Conservation (phyloP, 129 eudicot species). For the Artemisia tridentata region DNA sequence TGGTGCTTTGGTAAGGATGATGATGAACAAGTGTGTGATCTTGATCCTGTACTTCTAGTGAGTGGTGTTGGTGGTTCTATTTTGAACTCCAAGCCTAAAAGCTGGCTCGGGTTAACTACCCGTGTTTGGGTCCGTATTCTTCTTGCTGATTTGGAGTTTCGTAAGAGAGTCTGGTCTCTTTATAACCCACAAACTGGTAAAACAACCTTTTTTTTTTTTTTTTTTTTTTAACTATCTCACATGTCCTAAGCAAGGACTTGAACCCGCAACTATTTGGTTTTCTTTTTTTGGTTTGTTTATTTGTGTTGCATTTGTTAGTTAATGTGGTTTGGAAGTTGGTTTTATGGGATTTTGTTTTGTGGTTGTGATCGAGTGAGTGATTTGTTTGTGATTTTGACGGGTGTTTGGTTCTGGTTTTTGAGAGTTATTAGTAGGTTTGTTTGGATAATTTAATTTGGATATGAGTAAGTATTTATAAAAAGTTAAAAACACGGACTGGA, state of each 20-base stretch:
- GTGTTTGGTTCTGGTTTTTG: background rate
- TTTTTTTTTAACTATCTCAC: too few relatives aligned
- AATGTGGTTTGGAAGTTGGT: background rate
- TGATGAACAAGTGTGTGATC: conserved; percentile 40
- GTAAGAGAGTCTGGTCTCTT: conserved; percentile 58
- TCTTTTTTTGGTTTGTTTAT: too few relatives aligned
- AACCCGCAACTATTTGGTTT: too few relatives aligned
- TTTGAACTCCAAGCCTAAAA: conserved; percentile 56
- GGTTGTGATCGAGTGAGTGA: background rate
- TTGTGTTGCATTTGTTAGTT: background rate
- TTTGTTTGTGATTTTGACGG: background rate
- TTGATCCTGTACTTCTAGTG: conserved; percentile 76
- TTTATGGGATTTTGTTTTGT: background rate
- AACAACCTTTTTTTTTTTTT: too few relatives aligned
- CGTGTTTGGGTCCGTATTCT: conserved; percentile 86
- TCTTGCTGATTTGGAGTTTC: conserved; percentile 85
- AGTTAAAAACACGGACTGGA: too few relatives aligned
- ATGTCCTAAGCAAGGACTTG: too few relatives aligned
- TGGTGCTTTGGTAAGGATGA: conserved; percentile 42
- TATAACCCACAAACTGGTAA: conserved; percentile 80
- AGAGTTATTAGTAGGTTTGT: background rate
- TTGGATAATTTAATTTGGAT: too few relatives aligned
- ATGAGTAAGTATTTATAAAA: too few relatives aligned
- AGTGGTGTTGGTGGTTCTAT: conserved; percentile 84
- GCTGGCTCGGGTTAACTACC: conserved; percentile 42